These are phyloP conservation scores for Triticum urartu DNA, from an alignment of 176 grass and related monocot species.

Conservation along the genomic window DNA sequence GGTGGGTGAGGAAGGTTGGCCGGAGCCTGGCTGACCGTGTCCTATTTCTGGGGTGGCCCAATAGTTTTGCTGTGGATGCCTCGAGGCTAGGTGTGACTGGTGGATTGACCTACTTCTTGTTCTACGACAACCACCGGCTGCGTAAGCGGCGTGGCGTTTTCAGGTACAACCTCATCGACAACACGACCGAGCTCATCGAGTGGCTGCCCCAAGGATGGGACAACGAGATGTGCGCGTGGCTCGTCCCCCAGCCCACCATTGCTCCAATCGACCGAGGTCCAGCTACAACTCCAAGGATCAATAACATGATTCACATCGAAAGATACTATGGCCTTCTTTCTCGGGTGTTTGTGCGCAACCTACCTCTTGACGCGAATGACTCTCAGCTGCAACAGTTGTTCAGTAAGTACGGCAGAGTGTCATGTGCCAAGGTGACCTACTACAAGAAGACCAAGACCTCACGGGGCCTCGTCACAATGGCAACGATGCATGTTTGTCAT, in stretches of 20 bases:
- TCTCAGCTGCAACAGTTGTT: too few relatives aligned
- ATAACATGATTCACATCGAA: too few relatives aligned
- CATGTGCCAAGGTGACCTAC: too few relatives aligned
- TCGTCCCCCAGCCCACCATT: neutral
- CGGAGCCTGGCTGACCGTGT: neutral
- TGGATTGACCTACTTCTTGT: neutral
- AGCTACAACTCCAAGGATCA: neutral
- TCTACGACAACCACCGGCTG: neutral
- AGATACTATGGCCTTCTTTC: too few relatives aligned
- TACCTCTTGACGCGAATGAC: too few relatives aligned
- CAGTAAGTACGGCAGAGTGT: too few relatives aligned
- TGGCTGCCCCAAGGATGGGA: neutral
- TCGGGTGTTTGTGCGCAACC: too few relatives aligned
- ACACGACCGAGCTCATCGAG: neutral
- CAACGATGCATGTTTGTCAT: too few relatives aligned
- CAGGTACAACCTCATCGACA: neutral
- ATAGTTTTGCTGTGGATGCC: neutral
- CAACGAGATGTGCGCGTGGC: neutral
- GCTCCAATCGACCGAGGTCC: neutral
- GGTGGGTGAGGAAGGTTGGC: neutral
- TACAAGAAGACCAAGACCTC: too few relatives aligned
- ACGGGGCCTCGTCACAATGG: too few relatives aligned
- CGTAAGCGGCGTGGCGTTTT: neutral
- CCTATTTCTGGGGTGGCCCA: neutral
- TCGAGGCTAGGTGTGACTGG: neutral